Conservation (phyloP, 345 rosid genomes). For the Salix purpurea region DNA sequence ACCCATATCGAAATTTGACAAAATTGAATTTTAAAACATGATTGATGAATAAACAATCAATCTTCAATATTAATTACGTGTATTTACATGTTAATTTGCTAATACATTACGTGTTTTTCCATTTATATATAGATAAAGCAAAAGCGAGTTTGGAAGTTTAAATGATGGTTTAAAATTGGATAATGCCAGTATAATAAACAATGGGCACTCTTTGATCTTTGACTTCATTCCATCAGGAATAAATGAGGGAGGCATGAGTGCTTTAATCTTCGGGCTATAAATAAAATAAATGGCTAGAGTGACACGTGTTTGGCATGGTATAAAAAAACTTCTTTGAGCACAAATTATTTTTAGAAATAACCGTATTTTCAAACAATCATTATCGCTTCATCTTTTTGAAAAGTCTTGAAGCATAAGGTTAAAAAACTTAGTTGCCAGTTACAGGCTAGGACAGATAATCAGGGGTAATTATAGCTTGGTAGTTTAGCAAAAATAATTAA, state of each 20-base stretch:
- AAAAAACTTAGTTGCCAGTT: too few species aligned
- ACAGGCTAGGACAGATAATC: too few species aligned
- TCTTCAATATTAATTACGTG: neutral
- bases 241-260: neutral
- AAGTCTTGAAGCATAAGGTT: too few species aligned
- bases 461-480: too few species aligned
- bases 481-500: too few species aligned
- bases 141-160: neutral
- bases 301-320: too few species aligned
- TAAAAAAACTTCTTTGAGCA: too few species aligned
- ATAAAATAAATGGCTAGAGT: too few species aligned
- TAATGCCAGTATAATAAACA: neutral
- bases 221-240: neutral
- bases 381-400: neutral
- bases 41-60: neutral
- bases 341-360: too few species aligned
- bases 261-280: neutral
- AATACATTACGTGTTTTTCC: neutral
- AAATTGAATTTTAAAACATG: neutral
- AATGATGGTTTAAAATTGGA: neutral
- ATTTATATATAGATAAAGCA: neutral
- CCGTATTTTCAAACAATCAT: neutral
- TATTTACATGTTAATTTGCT: neutral
- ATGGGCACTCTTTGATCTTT: neutral
- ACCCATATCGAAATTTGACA: neutral